phyloP scores from a whole-genome alignment of 495 filamentous ascomycete genomes.

The Patellaria atrata region DNA sequence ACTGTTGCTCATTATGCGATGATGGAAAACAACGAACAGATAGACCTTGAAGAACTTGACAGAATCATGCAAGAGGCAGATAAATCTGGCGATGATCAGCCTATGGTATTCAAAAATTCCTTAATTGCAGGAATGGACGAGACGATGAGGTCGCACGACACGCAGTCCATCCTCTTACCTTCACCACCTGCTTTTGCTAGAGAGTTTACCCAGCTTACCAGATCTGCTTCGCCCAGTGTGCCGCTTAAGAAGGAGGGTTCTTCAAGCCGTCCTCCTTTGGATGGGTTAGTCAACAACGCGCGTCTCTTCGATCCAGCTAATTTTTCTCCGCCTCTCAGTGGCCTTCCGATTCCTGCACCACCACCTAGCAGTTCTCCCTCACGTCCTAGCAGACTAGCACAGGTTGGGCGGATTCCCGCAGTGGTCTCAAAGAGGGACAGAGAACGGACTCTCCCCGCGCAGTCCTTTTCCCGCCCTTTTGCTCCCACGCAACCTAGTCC shows the following conservation, averaged over 20 bases:
- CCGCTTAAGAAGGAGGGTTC: too few relatives aligned
- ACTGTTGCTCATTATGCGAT: constrained; percentile 68
- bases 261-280: too few relatives aligned
- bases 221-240: constrained; percentile 31
- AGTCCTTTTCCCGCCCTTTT: constrained; percentile 80
- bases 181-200: constrained; percentile 37
- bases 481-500: constrained; percentile 32
- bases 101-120: background rate
- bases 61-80: constrained; percentile 43
- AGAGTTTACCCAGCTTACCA: constrained; percentile 27
- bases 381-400: constrained; percentile 40
- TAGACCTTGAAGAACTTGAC: constrained; percentile 49
- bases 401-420: constrained; percentile 80
- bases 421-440: constrained; percentile 61
- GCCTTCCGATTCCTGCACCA: constrained; percentile 16
- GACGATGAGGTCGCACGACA: constrained; percentile 27
- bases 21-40: constrained; percentile 57
- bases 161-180: constrained; percentile 40
- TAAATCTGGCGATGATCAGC: constrained; percentile 15
- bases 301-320: constrained; percentile 3
- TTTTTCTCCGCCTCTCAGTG: constrained; percentile 1
- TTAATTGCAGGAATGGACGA: constrained; percentile 1
- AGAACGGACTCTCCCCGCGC: constrained; percentile 52
- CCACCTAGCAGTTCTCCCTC: constrained; percentile 24
- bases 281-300: constrained; percentile 5